Base-by-base conservation (phyloP, 2,329 filamentous ascomycete genomes). In the Leptosphaerulina australis region DNA sequence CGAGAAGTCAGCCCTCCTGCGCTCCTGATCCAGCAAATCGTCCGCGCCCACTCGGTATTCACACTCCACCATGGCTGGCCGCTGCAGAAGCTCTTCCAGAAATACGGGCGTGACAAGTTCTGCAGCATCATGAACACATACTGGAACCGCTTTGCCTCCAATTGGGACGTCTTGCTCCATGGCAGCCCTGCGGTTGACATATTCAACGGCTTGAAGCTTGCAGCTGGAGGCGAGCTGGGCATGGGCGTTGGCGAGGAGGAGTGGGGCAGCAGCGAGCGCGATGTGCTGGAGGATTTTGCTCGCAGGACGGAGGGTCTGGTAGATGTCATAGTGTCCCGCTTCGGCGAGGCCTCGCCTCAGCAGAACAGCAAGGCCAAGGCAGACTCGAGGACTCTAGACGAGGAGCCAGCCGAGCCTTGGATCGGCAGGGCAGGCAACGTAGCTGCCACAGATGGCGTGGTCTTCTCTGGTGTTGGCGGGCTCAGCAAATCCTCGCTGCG, bases 201-300 rank as follows among this genome's bases (percentile, higher is more conserved):
- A 4, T 91, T 91, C 64, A 85, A 87, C 9, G 91, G 90, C 5
- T 85, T 96, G 67, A 96, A 96, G 71, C 80, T 99, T 24, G 90
- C 92, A 10, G 90, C 88, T 5, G 91, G 90, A 25, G 93, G 94
- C 14, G 93, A 97, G 74, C 82, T 97, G 20, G 94, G 94, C 12
- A 84, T 97, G 35, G 94, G 94, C 0, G 94, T 97, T 1, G 94
- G 94, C 14, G 94, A 97, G 70, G 94, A 97, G 75, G 90, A 97
- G 46, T 88, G 91, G 70, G 93, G 93, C 4, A 97, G 93, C 68
- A 91, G 91, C 24, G 93, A 97, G 76, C 82, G 93, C 63, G 93
- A 95, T 63, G 93, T 97, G 0, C 78, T 99, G 1, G 93, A 97
- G 71, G 91, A 91, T n/a, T 84, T 96, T 55, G 85, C 91, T 1